phyloP scores from a whole-genome alignment of 768 basidiomycete genomes.

The Holtermannia corniformis region DNA sequence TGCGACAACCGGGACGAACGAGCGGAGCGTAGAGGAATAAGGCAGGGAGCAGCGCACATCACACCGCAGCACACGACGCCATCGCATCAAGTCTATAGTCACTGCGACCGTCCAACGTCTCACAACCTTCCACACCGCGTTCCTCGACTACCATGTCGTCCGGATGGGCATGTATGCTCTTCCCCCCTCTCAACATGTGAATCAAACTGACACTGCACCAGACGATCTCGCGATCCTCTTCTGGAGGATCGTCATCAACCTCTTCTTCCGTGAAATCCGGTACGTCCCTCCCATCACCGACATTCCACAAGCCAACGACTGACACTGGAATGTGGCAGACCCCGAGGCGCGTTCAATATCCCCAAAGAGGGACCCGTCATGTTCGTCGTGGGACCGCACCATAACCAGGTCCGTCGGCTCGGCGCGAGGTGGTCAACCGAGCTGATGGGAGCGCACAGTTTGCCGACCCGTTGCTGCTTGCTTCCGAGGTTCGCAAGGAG shows the following conservation, averaged over 20 bases:
- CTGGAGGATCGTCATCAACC: constrained; percentile 72
- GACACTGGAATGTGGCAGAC: constrained; percentile 43
- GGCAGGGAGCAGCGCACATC: no score
- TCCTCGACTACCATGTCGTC: no score
- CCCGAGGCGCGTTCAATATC: constrained; percentile 88
- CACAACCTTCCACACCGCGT: no score
- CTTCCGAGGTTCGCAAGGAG: constrained; percentile 76
- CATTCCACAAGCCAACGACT: background rate
- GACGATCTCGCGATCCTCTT: constrained; percentile 75
- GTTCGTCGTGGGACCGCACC: constrained; percentile 85
- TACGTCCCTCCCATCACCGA: constrained; percentile 9
- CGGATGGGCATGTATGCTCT: no score
- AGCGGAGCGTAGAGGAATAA: no score
- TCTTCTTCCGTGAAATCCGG: constrained; percentile 90
- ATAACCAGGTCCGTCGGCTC: constrained; percentile 59
- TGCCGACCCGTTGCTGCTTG: constrained; percentile 77
- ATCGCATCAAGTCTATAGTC: no score
- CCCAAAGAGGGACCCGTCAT: constrained; percentile 83
- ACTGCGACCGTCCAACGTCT: no score
- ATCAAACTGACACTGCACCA: no score
- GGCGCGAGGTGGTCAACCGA: background rate
- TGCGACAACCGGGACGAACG: no score
- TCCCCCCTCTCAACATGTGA: no score
- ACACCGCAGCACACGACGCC: no score
- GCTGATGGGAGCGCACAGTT: constrained; percentile 53